A percentile compares a stretch with the other conserved stretches of the same genome.
phyloP scores from a whole-genome alignment of 495 filamentous ascomycete genomes.

The Aspergillus bertholletiae region DNA sequence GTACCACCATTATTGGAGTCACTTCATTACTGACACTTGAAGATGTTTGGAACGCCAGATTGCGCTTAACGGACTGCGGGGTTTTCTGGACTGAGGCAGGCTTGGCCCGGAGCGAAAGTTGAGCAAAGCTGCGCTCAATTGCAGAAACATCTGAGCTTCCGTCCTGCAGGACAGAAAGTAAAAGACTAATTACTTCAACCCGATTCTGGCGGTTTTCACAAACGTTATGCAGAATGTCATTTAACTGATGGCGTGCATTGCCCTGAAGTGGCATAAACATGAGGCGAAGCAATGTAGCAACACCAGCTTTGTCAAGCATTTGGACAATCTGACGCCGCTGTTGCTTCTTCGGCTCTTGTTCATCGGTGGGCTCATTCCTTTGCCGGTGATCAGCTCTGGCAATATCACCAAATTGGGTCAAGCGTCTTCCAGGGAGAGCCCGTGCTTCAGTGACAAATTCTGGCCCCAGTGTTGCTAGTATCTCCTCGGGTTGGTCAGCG shows the following conservation, averaged over 20 bases:
- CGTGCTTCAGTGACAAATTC: constrained; percentile 85
- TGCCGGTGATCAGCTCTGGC: constrained; percentile 40
- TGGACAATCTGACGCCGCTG: constrained; percentile 80
- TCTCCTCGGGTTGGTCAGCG: constrained; percentile 86
- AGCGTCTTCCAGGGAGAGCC: constrained; percentile 58
- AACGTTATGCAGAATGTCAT: constrained; percentile 80
- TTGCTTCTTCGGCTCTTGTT: constrained; percentile 59
- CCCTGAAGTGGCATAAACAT: constrained; percentile 95
- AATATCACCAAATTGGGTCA: constrained; percentile 58
- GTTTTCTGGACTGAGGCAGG: constrained; percentile 74
- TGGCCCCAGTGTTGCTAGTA: constrained; percentile 78
- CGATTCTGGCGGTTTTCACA: constrained; percentile 94
- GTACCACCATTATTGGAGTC: constrained; percentile 90
- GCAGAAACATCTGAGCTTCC: constrained; percentile 89
- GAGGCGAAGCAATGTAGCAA: constrained; percentile 88
- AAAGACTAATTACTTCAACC: constrained; percentile 86
- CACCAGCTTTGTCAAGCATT: constrained; percentile 93
- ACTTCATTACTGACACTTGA: constrained; percentile 65
- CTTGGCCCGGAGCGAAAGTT: constrained; percentile 87
- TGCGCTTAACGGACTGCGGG: constrained; percentile 71
- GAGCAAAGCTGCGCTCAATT: constrained; percentile 91
- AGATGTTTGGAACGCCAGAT: constrained; percentile 52
- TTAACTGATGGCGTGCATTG: constrained; percentile 73
- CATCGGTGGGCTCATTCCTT: constrained; percentile 39
- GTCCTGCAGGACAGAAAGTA: constrained; percentile 95